Evolutionary conservation across 352 stramenopile genomes (phyloP), one percentile per base, ranked within the genome.

Genomic region (Bremia lactucae): DNA sequence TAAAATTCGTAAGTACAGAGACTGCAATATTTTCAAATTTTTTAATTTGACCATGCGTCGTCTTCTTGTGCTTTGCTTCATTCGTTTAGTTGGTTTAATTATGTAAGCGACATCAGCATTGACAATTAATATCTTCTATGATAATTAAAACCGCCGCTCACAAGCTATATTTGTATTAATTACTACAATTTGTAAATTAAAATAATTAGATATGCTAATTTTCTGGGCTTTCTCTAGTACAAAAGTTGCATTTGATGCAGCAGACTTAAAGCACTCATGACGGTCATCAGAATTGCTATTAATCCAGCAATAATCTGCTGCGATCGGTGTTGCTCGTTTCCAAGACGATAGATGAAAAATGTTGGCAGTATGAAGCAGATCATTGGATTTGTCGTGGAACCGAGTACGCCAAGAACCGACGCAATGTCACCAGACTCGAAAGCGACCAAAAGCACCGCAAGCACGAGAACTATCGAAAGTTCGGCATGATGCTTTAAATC

Each of bases 361-460:
- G 79, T 73, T 10, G 82, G 82, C n/a, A 94, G 58, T 36, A 91
- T 52, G 50, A 90, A 94, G 58, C 82, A 92, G 50, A 94, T 92
- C 42, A 81, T 55, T 2, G 82, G 82, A 61, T 94, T 94, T 2
- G 79, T 88, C 16, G 79, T 94, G 20, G 79, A 69, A 26, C 82
- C 82, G 9, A 94, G 65, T 13, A 94, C 55, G 3, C 64, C 65
- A n/a, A 94, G 71, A 35, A 94, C 79, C 4, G 74, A 87, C 10
- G 79, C 73, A 40, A 94, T 92, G 42, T 92, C 77, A 5, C 61
- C 71, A 2, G 80, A 73, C 1, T 65, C 59, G n/a, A 90, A 58
- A n/a, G 82, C 73, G 0, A 88, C 73, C 0, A 70, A 18, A 31
- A 87, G 58, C 28, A 69, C 62, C 0, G 53, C 44, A 10, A 64